These are phyloP conservation scores for Aspergillus biplanus DNA, from an alignment of 495 filamentous ascomycete species.

Conservation along the genomic window DNA sequence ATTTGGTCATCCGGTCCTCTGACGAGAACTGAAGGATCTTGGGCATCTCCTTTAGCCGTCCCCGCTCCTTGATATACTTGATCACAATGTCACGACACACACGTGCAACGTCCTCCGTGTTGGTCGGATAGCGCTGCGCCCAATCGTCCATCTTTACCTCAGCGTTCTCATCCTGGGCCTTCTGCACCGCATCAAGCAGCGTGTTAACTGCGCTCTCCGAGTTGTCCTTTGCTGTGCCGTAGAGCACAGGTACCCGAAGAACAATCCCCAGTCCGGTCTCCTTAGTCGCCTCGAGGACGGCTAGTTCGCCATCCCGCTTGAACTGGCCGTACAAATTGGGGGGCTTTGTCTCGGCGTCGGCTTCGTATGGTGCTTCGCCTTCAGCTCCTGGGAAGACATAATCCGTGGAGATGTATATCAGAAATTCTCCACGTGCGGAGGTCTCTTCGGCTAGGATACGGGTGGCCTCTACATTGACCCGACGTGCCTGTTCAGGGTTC, in stretches of 20 bases:
- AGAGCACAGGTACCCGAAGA: slow-evolving; percentile 85
- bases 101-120: slow-evolving; percentile 85
- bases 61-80: slow-evolving; percentile 61
- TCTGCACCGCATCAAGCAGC: slow-evolving; percentile 73
- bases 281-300: slow-evolving; percentile 63
- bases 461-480: slow-evolving; percentile 76
- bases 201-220: slow-evolving; percentile 83
- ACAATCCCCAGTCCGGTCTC: slow-evolving; percentile 64
- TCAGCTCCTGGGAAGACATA: slow-evolving; percentile 86
- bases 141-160: slow-evolving; percentile 86
- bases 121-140: slow-evolving; percentile 83
- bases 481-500: slow-evolving; percentile 74
- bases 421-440: slow-evolving; percentile 61
- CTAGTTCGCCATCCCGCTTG: slow-evolving; percentile 82
- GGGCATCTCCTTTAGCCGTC: slow-evolving; percentile 56
- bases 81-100: slow-evolving; percentile 72
- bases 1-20: slow-evolving; percentile 88
- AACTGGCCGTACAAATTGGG: slow-evolving; percentile 88
- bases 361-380: slow-evolving; percentile 85
- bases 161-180: slow-evolving; percentile 61
- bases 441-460: slow-evolving; percentile 67
- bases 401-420: slow-evolving; percentile 94
- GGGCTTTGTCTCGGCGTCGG: slow-evolving; percentile 63
- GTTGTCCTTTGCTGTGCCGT: slow-evolving; percentile 63
- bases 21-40: slow-evolving; percentile 83